Evolutionary conservation across 2,329 filamentous ascomycete species (phyloP).

Genomic region (Teratosphaeria zuluensis): DNA sequence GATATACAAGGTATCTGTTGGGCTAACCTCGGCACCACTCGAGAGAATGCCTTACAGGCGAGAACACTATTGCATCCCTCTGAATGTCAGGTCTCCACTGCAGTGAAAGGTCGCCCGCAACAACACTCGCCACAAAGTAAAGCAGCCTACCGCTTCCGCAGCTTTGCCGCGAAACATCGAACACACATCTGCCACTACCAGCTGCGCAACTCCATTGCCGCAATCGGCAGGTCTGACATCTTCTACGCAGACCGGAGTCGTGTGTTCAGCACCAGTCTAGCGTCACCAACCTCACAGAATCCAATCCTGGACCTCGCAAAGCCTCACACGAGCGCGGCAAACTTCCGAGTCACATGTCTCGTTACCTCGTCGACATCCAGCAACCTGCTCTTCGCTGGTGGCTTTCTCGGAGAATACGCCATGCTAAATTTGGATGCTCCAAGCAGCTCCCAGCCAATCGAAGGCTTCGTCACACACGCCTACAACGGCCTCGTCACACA

Average conservation of each 20-base stretch:
- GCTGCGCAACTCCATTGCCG: conserved; percentile 48
- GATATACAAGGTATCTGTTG: conserved; percentile 31
- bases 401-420: conserved; percentile 49
- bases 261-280: conserved; percentile 41
- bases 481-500: conserved; percentile 50
- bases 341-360: conserved; percentile 44
- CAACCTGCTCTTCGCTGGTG: conserved; percentile 44
- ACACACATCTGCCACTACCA: conserved; percentile 50
- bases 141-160: conserved; percentile 17
- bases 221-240: conserved; percentile 45
- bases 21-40: conserved; percentile 18
- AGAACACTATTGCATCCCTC: conserved; percentile 22
- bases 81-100: background rate
- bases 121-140: background rate
- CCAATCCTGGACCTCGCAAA: conserved; percentile 40
- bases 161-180: conserved; percentile 32
- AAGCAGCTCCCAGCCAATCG: conserved; percentile 24
- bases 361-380: conserved; percentile 26
- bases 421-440: conserved; percentile 34
- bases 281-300: conserved; percentile 31
- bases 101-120: background rate
- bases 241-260: conserved; percentile 42
- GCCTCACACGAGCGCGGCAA: conserved; percentile 27
- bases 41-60: conserved; percentile 17
- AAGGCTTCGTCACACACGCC: conserved; percentile 41